Percentiles rank a stretch among this genome's conserved stretches.
These are phyloP conservation scores for Cyberlindnera maclurae DNA, from an alignment of 805 yeast species.

Conservation along the genomic window DNA sequence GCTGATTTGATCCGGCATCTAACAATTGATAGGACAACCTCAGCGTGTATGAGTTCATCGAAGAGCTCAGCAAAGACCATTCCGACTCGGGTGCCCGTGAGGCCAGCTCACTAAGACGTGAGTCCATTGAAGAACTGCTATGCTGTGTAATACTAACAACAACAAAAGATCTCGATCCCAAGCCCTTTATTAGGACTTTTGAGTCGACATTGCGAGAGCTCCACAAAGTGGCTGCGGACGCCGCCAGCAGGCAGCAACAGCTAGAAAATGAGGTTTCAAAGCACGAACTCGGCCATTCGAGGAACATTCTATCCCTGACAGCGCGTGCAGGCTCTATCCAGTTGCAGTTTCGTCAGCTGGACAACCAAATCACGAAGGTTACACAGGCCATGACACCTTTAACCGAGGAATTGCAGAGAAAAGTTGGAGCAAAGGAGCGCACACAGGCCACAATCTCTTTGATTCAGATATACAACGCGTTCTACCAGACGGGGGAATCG, in stretches of 20 bases:
- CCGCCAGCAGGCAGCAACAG: conserved; percentile 40
- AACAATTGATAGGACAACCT: conserved; percentile 39
- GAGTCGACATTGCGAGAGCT: conserved; percentile 77
- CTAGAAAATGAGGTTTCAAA: conserved; percentile 51
- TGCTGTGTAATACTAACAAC: not conserved
- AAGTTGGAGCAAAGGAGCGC: conserved; percentile 67
- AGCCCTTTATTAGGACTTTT: conserved; percentile 89
- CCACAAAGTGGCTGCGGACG: conserved; percentile 50
- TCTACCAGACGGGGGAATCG: conserved; percentile 42
- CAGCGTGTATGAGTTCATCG: conserved; percentile 74
- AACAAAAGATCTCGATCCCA: conserved; percentile 58
- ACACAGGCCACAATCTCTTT: conserved; percentile 66
- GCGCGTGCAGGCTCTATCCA: conserved; percentile 40
- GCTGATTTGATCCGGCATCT: not conserved
- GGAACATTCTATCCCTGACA: conserved; percentile 52
- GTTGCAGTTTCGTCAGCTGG: conserved; percentile 43
- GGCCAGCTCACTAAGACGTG: conserved; percentile 38
- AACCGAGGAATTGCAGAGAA: conserved; percentile 58
- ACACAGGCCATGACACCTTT: conserved; percentile 58
- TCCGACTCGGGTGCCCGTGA: conserved; percentile 39
- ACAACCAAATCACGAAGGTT: conserved; percentile 46
- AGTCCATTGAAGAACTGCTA: not conserved
- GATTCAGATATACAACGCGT: conserved; percentile 70
- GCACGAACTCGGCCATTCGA: conserved; percentile 60
- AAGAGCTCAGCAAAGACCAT: conserved; percentile 67